These are phyloP conservation scores for Trypanosoma platydactyli DNA, from an alignment of 208 protist genomes.

Conservation along the genomic window DNA sequence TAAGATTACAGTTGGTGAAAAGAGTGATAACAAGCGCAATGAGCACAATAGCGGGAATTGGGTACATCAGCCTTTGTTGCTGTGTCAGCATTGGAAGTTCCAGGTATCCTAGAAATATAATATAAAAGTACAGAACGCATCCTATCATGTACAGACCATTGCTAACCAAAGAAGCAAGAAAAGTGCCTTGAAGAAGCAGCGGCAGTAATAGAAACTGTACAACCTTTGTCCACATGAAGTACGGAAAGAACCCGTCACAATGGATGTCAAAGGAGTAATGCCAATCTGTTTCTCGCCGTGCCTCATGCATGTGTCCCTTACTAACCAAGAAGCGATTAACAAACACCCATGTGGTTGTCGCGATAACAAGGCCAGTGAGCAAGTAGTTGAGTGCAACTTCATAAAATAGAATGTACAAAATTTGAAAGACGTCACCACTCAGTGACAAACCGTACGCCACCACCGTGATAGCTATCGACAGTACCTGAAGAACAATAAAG, in stretches of 20 bases:
- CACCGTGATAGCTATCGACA: constrained; percentile 72
- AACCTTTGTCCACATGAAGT: constrained; percentile 93
- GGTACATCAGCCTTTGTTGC: constrained; percentile 91
- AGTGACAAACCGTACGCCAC: constrained; percentile 54
- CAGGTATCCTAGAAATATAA: constrained; percentile 91
- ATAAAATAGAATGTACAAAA: constrained; percentile 50
- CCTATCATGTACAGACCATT: constrained; percentile 75
- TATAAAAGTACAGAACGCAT: constrained; percentile 84
- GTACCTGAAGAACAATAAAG: constrained; percentile 93
- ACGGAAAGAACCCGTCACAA: constrained; percentile 96
- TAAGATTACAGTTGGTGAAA: constrained; percentile 39
- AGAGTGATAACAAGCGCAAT: constrained; percentile 53
- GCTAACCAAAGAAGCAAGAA: constrained; percentile 42
- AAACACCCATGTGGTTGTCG: constrained; percentile 71
- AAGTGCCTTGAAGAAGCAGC: constrained; percentile 34
- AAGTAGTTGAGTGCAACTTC: constrained; percentile 77
- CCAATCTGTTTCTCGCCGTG: constrained; percentile 91
- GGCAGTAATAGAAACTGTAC: constrained; percentile 85
- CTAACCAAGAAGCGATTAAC: constrained; percentile 60
- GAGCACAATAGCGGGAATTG: constrained; percentile 59
- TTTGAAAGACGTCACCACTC: constrained; percentile 21
- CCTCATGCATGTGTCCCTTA: constrained; percentile 34
- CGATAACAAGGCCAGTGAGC: constrained; percentile 57
- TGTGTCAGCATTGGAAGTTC: constrained; percentile 88
- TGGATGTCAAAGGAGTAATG: constrained; percentile 96